Evolutionary conservation across 1,139 yeast species (phyloP).

Genomic region (Taphrina wiesneri): DNA sequence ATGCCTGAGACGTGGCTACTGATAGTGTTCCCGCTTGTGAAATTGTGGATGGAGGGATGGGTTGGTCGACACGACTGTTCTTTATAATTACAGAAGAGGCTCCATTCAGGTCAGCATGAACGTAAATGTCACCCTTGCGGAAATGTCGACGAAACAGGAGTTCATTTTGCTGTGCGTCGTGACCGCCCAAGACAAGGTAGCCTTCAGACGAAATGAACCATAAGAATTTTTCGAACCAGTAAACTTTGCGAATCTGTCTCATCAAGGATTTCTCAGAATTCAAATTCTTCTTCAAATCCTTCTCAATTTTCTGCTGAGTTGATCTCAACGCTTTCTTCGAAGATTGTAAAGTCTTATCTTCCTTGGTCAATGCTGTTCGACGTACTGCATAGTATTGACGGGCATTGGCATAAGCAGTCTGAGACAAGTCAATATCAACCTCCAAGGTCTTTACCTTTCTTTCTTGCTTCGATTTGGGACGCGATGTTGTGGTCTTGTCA

Average conservation of each 20-base stretch:
- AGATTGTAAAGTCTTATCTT: constrained; percentile 74
- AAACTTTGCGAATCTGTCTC: constrained; percentile 42
- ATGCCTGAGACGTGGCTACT: constrained; percentile 78
- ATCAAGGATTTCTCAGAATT: constrained; percentile 60
- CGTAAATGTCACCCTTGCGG: constrained; percentile 66
- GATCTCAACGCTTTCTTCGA: constrained; percentile 78
- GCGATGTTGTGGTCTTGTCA: constrained; percentile 31
- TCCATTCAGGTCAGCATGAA: constrained; percentile 73
- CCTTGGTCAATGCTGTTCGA: constrained; percentile 74
- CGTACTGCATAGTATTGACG: constrained; percentile 79
- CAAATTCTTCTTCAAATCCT: constrained; percentile 67
- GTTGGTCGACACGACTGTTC: constrained; percentile 55
- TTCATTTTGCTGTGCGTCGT: constrained; percentile 82
- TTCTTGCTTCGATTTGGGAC: not conserved
- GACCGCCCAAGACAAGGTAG: constrained; percentile 80
- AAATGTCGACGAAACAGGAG: constrained; percentile 77
- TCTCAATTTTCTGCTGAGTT: constrained; percentile 75
- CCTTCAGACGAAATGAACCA: constrained; percentile 94
- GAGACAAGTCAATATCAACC: constrained; percentile 65
- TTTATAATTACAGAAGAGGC: constrained; percentile 76
- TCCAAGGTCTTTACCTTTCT: constrained; percentile 44
- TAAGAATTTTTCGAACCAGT: constrained; percentile 89
- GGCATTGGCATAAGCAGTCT: constrained; percentile 89
- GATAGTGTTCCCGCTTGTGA: constrained; percentile 88
- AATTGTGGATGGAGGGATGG: constrained; percentile 78